Evolutionary conservation across 345 rosid species (phyloP), one percentile per base, ranked within the genome.

Genomic region (Sisymbrium irio): DNA sequence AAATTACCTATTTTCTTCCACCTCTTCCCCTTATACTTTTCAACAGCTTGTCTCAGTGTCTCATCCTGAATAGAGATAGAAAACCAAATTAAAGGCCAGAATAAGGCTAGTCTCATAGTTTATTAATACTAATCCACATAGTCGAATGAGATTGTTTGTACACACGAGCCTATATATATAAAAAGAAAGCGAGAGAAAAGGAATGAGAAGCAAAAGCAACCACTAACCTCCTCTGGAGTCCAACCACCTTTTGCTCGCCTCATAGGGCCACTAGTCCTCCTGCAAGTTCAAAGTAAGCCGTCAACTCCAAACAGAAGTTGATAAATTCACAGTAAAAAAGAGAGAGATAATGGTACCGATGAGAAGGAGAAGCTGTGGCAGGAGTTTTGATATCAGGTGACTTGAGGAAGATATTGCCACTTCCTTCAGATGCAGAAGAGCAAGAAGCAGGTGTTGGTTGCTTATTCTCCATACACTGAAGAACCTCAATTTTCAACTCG

Each of bases 171-270:
- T 14, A 14, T 15, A 35, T 11, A 33, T 42, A 9, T 14, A 42
- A 36, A 5, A 59, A 56, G 32, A 3, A 40, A 68, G n/a, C n/a
- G n/a, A n/a, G n/a, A n/a, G 18, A 28, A 53, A 1, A 13, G 3
- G 49, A 61, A 17, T 2, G 2, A 30, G 22, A 28, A 27, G 25
- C 22, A 37, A 36, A 67, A 63, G 13, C 4, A 40, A 69, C 19
- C 15, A 67, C 78, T 46, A 59, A 91, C 97, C 93, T 92, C 99
- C 78, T 88, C 86, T 0, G 85, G 93, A 61, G 97, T 93, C 98
- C 97, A 95, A 61, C 99, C 99, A 44, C 99, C 97, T 81, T 92
- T 95, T 12, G 99, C 97, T 58, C 97, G 87, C 81, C 99, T 86
- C 47, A 95, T 90, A 53, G 97, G 99, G 6, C 99, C 99, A 15